A percentile compares a stretch with the other conserved stretches of the same genome.
phyloP scores from a whole-genome alignment of 805 yeast genomes.

The Ogataea siamensis region DNA sequence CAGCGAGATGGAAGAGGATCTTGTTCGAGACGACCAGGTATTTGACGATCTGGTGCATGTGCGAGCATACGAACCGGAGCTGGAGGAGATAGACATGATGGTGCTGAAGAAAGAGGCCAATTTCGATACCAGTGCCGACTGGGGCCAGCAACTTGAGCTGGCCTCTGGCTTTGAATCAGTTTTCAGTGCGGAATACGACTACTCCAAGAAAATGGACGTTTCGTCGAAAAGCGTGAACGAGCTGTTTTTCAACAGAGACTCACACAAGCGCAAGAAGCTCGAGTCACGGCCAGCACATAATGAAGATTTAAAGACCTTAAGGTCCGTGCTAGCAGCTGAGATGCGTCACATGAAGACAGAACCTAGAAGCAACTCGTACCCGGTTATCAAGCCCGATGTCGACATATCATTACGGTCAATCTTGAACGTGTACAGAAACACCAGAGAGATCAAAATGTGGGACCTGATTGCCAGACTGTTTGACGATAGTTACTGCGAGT shows the following conservation, averaged over 20 bases:
- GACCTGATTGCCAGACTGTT: conserved; percentile 62
- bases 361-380: conserved; percentile 34
- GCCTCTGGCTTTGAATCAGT: conserved; percentile 45
- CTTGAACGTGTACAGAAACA: conserved; percentile 14
- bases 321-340: conserved; percentile 17
- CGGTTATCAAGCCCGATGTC: conserved; percentile 34
- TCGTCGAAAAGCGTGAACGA: conserved; percentile 23
- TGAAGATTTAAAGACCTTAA: conserved; percentile 9
- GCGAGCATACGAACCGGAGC: conserved; percentile 69
- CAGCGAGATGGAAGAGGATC: conserved; percentile 16
- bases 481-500: conserved; percentile 37
- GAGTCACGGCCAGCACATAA: conserved; percentile 9
- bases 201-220: conserved; percentile 14
- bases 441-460: conserved; percentile 40
- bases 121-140: conserved; percentile 52
- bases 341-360: conserved; percentile 7
- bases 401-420: conserved; percentile 34
- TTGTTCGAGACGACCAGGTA: conserved; percentile 2
- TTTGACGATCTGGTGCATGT: conserved; percentile 47
- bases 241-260: conserved; percentile 19
- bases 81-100: conserved; percentile 44
- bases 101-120: conserved; percentile 40
- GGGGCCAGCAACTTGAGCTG: conserved; percentile 64
- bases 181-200: conserved; percentile 26
- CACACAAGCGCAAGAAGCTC: conserved; percentile 14